These are phyloP conservation scores for Begonia loranthoides DNA, from an alignment of 306 rosid species.

Conservation along the genomic window DNA sequence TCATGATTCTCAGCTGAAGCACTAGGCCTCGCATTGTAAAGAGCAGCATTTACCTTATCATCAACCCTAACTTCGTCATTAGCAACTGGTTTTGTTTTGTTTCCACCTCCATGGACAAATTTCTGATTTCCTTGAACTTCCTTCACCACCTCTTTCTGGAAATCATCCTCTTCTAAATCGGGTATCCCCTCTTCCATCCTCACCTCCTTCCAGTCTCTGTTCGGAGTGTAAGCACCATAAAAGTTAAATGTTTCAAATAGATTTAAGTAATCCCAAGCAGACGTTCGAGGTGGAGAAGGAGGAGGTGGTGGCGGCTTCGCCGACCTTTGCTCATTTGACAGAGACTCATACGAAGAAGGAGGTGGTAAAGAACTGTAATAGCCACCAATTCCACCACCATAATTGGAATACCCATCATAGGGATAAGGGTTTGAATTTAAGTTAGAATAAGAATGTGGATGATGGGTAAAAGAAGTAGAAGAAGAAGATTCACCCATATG, in stretches of 20 bases:
- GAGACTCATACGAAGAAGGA: conserved; percentile 18
- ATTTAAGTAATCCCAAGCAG: conserved; percentile 68
- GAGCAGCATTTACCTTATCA: conserved; percentile 11
- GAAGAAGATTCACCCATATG: conserved; percentile 64
- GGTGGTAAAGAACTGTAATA: conserved; percentile 19
- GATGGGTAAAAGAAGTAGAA: conserved; percentile 18
- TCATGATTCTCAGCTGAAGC: conserved; percentile 21
- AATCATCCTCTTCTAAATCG: conserved; percentile 77
- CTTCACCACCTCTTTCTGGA: conserved; percentile 66
- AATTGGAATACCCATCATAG: conserved; percentile 17
- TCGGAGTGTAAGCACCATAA: conserved; percentile 45
- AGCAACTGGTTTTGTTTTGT: conserved; percentile 13
- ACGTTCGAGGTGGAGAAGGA: conserved; percentile 65
- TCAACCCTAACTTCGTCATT: conserved; percentile 9
- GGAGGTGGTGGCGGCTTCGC: conserved; percentile 68
- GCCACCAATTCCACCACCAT: conserved; percentile 27
- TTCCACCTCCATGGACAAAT: conserved; percentile 19
- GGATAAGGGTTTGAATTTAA: conserved; percentile 14
- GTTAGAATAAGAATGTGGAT: conserved; percentile 12
- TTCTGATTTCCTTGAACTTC: conserved; percentile 55
- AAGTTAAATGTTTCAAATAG: conserved; percentile 36
- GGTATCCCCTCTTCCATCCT: conserved; percentile 92
- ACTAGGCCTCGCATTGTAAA: conserved; percentile 28
- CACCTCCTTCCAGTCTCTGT: conserved; percentile 60
- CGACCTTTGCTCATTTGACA: conserved; percentile 11